Base-by-base conservation (phyloP, 1,139 yeast genomes). In the Saccharomyces hybrid region DNA sequence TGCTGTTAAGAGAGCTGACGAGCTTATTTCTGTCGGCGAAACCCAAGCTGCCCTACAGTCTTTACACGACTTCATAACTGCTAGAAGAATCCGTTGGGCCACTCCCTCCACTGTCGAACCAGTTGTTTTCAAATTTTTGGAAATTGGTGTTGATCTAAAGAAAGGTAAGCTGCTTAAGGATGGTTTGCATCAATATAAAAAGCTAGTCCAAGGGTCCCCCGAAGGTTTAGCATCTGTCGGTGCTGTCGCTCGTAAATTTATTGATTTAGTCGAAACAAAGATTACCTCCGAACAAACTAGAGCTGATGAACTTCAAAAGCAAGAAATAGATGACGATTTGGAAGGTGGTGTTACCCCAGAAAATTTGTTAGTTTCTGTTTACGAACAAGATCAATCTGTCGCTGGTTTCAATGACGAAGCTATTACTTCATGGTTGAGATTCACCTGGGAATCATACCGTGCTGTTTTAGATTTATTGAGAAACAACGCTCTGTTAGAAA, bases 391-490 rank as follows among this genome's bases (percentile, higher is more conserved):
- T 63, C 97, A 90, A 74, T 79, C 93, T 53, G 68, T 68, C 50
- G 68, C 67, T 57, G 71, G 70, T 48, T 84, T 97, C 75, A 88
- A 97, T 51, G 97, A 93, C 72, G 98, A 90, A 69, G 83, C 90
- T 61, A 93, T 93, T 56, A 88, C 96, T 56, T 97, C 99, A 54
- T 91, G 97, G 96, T 80, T 93, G 70, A 84, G 95, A 73, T 91
- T 93, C 74, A 78, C 90, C 63, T 93, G 98, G 98, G 99, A 95
- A 75, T 90, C 97, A 26, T 90, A 87, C 75, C 83, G 98, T 73
- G 84, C 95, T 51, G 88, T 85, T 47, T 79, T 93, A 71, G 99
- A 93, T 70, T 81, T 91, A 60, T 79, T 93, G 71, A 84, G 97
- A 74, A 91, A 91, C 79, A 93, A 91, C 77, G 84, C 95, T 61